Percentiles rank a stretch among this genome's conserved stretches.
These are phyloP conservation scores for Zymoseptoria pseudotritici DNA, from an alignment of 2,329 filamentous ascomycete genomes.

Conservation along the genomic window DNA sequence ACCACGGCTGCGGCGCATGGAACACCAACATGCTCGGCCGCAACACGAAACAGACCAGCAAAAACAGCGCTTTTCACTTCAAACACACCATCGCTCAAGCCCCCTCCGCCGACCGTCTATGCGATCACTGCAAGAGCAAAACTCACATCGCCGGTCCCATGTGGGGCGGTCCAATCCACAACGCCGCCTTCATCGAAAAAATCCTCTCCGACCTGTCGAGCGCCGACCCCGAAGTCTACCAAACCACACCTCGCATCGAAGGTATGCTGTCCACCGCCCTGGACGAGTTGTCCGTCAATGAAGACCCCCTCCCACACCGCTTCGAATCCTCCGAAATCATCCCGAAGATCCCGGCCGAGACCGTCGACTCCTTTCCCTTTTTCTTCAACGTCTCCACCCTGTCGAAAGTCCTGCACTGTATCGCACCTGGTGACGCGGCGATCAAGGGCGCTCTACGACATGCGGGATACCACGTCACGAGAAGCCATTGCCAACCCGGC, in stretches of 20 bases:
- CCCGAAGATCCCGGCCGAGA: constrained; percentile 50
- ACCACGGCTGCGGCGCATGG: constrained; percentile 87
- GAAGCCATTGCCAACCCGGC: constrained; percentile 82
- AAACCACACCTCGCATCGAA: constrained; percentile 71
- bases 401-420: constrained; percentile 68
- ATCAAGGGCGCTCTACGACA: constrained; percentile 73
- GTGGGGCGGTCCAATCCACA: constrained; percentile 87
- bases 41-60: constrained; percentile 59
- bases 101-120: constrained; percentile 58
- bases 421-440: constrained; percentile 69
- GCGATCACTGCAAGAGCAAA: constrained; percentile 76
- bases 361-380: constrained; percentile 70
- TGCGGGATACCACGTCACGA: constrained; percentile 72
- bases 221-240: constrained; percentile 63
- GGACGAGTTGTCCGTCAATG: constrained; percentile 53
- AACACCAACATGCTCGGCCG: constrained; percentile 69
- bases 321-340: constrained; percentile 21
- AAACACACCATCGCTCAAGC: constrained; percentile 71
- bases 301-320: constrained; percentile 2
- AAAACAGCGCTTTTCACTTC: constrained; percentile 61
- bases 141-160: constrained; percentile 89
- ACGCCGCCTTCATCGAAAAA: constrained; percentile 69
- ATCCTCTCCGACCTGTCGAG: constrained; percentile 66
- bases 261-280: constrained; percentile 87
- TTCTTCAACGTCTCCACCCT: constrained; percentile 73